A percentile compares a stretch with the other conserved stretches of the same genome.
phyloP scores from a whole-genome alignment of 176 grass and related monocot species.

The Microstegium vimineum region DNA sequence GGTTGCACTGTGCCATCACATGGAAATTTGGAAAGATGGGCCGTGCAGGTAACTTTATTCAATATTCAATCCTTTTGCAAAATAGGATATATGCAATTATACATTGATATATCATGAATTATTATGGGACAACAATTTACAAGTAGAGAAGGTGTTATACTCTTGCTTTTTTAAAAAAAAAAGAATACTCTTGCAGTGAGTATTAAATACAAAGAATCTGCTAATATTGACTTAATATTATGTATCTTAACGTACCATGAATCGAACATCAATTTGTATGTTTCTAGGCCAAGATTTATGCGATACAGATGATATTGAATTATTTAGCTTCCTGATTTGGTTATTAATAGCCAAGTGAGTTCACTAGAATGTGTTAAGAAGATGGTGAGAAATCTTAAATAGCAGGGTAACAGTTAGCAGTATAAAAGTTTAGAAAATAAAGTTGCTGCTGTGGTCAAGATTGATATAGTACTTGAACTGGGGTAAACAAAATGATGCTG shows the following conservation, averaged over 20 bases:
- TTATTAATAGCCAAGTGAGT: not conserved
- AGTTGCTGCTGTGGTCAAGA: not conserved
- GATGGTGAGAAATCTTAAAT: not conserved
- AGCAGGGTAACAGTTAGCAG: not conserved
- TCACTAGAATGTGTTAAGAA: not conserved
- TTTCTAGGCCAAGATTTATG: not conserved
- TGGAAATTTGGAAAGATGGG: constrained; percentile 98
- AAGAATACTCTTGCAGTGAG: not conserved
- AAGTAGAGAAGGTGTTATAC: not conserved
- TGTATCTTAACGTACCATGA: not conserved
- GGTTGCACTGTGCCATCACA: constrained; percentile 73
- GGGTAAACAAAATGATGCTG: not conserved
- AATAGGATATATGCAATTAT: not conserved
- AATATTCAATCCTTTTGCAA: not conserved
- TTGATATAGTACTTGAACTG: not conserved
- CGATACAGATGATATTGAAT: not conserved
- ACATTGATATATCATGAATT: not conserved
- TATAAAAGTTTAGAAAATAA: not conserved
- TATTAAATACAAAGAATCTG: not conserved
- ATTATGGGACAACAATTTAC: not conserved
- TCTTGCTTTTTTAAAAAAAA: no score
- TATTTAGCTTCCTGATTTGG: not conserved
- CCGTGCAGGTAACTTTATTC: constrained; percentile 68
- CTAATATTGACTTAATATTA: not conserved
- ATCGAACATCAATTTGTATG: not conserved